These are phyloP conservation scores for Arthrobotrys megalospora DNA, from an alignment of 2,329 filamentous ascomycete genomes.

Conservation along the genomic window DNA sequence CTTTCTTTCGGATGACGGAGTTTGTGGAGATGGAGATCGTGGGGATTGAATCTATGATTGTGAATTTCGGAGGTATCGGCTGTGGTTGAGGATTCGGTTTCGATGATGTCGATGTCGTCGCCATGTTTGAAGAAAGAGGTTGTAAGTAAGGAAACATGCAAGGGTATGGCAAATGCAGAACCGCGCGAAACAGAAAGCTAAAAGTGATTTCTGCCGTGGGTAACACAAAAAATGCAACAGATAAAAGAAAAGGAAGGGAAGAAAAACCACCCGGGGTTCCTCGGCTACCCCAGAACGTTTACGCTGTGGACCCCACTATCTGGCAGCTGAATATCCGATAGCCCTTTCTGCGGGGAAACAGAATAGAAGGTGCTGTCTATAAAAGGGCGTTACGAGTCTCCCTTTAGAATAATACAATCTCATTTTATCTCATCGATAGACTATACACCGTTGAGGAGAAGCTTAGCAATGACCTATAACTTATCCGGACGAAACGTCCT, in stretches of 20 bases:
- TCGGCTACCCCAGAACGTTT: constrained; percentile 30
- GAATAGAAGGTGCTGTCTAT: not conserved
- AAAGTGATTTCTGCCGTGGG: constrained; percentile 50
- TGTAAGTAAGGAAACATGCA: not conserved
- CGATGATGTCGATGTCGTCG: not conserved
- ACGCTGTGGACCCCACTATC: too few species aligned
- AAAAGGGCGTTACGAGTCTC: not conserved
- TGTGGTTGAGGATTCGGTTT: too few species aligned
- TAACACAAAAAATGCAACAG: constrained; percentile 56
- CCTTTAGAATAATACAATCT: not conserved
- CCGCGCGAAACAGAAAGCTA: not conserved
- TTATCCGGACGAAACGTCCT: constrained; percentile 76
- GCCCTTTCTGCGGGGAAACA: not conserved
- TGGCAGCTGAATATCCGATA: constrained; percentile 7
- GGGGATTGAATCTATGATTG: constrained; percentile 29
- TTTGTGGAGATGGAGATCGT: constrained; percentile 33
- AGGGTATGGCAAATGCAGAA: not conserved
- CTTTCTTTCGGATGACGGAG: constrained; percentile 38
- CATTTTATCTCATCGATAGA: not conserved
- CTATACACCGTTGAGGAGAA: not conserved
- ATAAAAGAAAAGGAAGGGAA: too few species aligned
- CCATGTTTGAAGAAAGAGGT: not conserved
- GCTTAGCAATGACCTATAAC: constrained; percentile 73
- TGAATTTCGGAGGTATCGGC: constrained; percentile 10
- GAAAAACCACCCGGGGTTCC: not conserved